Evolutionary conservation across 306 rosid species (phyloP).

Genomic region (Carpinus viminea): DNA sequence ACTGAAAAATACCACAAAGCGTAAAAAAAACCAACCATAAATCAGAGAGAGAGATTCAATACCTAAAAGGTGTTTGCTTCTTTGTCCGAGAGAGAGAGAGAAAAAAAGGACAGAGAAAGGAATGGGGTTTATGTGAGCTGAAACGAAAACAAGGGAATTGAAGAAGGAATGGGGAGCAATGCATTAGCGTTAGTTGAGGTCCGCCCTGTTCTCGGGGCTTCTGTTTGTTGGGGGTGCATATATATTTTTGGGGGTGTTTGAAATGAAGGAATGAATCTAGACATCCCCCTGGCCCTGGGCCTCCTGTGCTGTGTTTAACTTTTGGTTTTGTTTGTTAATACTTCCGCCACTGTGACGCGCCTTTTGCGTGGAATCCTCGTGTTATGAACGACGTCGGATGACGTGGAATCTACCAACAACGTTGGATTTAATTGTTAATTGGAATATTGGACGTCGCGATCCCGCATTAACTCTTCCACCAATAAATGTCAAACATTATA

Average conservation of each 20-base stretch:
- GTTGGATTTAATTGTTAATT: no score
- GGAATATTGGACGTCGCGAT: no score
- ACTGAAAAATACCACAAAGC: background rate
- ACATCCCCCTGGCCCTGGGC: background rate
- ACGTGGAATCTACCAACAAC: no score
- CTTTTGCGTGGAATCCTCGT: no score
- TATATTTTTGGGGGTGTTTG: background rate
- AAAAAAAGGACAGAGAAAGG: background rate
- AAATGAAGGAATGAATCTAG: slow-evolving; percentile 17
- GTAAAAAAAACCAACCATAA: background rate
- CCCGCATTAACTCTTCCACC: no score
- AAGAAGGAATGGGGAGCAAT: background rate
- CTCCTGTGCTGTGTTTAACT: no score
- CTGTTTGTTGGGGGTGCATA: background rate
- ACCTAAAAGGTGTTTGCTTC: no score
- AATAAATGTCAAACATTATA: no score
- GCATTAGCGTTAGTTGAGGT: background rate
- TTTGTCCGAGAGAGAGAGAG: background rate
- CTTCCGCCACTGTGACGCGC: no score
- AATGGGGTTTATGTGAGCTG: background rate
- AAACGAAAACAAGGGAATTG: background rate
- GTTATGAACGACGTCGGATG: no score
- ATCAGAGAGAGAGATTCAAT: background rate
- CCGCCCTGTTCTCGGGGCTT: background rate
- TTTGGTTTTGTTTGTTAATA: no score